Evolutionary conservation across 2,329 filamentous ascomycete genomes (phyloP).

Genomic region (Colletotrichum sp.): DNA sequence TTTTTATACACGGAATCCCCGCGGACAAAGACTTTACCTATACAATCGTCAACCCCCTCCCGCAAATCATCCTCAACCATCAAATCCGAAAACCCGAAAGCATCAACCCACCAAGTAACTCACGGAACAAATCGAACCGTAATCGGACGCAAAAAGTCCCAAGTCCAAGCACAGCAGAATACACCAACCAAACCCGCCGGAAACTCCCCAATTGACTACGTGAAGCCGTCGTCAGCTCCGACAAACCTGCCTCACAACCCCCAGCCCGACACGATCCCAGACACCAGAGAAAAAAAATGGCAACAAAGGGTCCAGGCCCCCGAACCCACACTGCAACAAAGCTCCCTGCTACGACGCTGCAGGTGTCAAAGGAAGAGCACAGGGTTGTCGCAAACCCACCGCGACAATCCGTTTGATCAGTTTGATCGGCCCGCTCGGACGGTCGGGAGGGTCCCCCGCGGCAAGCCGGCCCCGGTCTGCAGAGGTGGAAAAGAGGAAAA

Average conservation of each 20-base stretch:
- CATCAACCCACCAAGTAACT: no score
- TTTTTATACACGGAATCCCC: neutral
- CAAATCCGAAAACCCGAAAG: no score
- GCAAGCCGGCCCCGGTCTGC: neutral
- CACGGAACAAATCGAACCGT: no score
- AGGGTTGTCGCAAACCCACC: neutral
- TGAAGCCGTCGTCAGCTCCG: neutral
- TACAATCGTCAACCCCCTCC: no score
- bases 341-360: neutral
- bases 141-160: no score
- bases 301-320: neutral
- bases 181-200: no score
- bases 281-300: neutral
- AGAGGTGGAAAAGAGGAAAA: neutral
- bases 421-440: constrained; percentile 10
- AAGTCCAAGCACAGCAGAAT: no score
- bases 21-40: no score
- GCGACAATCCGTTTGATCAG: neutral
- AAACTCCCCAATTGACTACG: no score
- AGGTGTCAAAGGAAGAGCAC: neutral
- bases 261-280: neutral
- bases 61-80: no score
- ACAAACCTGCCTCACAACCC: neutral
- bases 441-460: neutral
- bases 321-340: neutral